Evolutionary conservation across 768 basidiomycete species (phyloP).

Genomic region (Tulasnella calospora): DNA sequence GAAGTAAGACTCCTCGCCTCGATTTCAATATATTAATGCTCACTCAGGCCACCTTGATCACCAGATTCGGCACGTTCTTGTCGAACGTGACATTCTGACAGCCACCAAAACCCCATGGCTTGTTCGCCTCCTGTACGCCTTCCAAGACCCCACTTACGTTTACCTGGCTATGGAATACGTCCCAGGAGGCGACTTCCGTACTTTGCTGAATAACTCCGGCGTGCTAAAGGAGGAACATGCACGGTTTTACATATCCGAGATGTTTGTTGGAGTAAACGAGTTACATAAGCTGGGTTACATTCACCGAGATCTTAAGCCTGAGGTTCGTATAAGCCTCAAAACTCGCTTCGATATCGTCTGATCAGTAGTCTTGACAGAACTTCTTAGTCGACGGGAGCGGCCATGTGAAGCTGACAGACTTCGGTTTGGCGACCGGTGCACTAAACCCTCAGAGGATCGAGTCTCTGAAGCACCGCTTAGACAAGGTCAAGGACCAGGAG

Average conservation of each 20-base stretch:
- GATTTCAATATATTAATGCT: not conserved
- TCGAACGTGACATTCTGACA: constrained; percentile 95
- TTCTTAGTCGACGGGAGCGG: constrained; percentile 94
- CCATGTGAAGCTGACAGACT: constrained; percentile 97
- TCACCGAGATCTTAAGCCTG: constrained; percentile 95
- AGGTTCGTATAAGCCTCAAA: constrained; percentile 49
- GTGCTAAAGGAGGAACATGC: constrained; percentile 97
- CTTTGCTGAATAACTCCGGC: constrained; percentile 94
- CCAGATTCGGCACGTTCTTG: constrained; percentile 93
- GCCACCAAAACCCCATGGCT: constrained; percentile 98
- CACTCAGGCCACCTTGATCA: not conserved
- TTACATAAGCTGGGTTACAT: constrained; percentile 97
- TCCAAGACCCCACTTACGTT: constrained; percentile 86
- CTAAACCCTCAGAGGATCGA: constrained; percentile 93
- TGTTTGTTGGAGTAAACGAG: constrained; percentile 92
- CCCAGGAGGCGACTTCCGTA: constrained; percentile 96
- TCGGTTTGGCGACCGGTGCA: constrained; percentile 94
- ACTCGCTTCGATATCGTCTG: not conserved
- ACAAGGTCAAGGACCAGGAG: constrained; percentile 92
- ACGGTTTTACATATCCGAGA: constrained; percentile 93
- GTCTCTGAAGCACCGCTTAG: constrained; percentile 91
- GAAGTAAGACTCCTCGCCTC: constrained; percentile 54
- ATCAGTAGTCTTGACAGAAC: constrained; percentile 51
- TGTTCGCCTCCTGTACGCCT: constrained; percentile 89
- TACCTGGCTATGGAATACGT: constrained; percentile 99